Conservation (phyloP, 192 early-diverging fungal species). For the Backusella mclennaniae region DNA sequence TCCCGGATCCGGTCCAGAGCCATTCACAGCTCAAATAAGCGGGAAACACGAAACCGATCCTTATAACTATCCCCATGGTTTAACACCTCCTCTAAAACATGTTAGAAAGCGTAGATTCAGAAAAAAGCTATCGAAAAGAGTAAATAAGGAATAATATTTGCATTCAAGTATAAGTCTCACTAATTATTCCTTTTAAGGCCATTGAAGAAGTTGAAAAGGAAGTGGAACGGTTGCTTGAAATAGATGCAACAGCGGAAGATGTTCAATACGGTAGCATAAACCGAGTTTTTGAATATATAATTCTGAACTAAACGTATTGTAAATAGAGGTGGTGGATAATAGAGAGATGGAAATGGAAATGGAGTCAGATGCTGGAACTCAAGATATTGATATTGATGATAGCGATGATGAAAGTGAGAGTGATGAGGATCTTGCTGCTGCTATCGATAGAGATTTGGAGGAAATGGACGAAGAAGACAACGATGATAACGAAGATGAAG, state of each 20-base stretch:
- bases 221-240: constrained; percentile 74
- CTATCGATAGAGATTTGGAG: constrained; percentile 41
- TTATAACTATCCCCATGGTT: constrained; percentile 75
- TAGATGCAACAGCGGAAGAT: constrained; percentile 70
- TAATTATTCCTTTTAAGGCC: constrained; percentile 41
- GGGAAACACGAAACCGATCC: constrained; percentile 51
- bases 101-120: constrained; percentile 78
- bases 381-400: constrained; percentile 44
- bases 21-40: constrained; percentile 13
- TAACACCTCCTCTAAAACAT: constrained; percentile 73
- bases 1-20: constrained; percentile 20
- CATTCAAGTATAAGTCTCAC: too few relatives aligned
- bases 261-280: constrained; percentile 58
- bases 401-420: constrained; percentile 45
- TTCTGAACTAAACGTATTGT: neutral
- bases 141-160: constrained; percentile 19
- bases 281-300: neutral
- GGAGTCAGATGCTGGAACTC: constrained; percentile 31
- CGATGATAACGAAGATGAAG: constrained; percentile 48
- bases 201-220: constrained; percentile 83
- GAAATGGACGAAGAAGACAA: constrained; percentile 51
- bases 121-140: constrained; percentile 75
- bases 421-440: constrained; percentile 41
- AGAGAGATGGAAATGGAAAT: constrained; percentile 31
- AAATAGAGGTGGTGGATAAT: constrained; percentile 36